phyloP scores from a whole-genome alignment of 2,329 filamentous ascomycete species.

The Knoxdaviesia proteae region DNA sequence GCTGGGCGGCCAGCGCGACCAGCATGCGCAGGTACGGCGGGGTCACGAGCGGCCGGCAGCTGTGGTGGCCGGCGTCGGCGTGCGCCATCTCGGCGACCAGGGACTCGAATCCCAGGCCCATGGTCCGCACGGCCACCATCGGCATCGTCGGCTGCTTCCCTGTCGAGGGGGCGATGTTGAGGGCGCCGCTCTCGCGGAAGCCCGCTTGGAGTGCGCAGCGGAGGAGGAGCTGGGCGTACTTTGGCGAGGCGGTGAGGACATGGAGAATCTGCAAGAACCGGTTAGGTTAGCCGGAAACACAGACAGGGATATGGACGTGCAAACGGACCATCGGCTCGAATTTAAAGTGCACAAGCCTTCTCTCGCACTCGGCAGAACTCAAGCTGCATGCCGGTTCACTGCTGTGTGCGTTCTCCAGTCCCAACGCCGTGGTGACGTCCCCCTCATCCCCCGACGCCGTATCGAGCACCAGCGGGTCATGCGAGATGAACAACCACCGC shows the following conservation, averaged over 20 bases:
- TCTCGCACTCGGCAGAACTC: slow-evolving; percentile 8
- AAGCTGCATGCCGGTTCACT: no score
- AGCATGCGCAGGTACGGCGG: slow-evolving; percentile 47
- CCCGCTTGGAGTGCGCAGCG: slow-evolving; percentile 60
- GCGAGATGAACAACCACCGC: slow-evolving; percentile 72
- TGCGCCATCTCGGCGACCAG: slow-evolving; percentile 41
- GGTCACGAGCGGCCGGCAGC: slow-evolving; percentile 28
- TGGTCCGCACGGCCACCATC: slow-evolving; percentile 70
- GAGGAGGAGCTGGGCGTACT: slow-evolving; percentile 56
- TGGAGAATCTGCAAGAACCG: slow-evolving; percentile 53
- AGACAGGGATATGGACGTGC: slow-evolving; percentile 2
- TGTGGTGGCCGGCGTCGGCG: slow-evolving; percentile 13
- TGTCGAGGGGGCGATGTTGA: slow-evolving; percentile 31
- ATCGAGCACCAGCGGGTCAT: slow-evolving; percentile 37
- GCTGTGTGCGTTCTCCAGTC: slow-evolving; percentile 11
- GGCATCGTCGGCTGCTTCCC: slow-evolving; percentile 23
- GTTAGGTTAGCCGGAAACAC: background rate
- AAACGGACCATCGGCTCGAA: slow-evolving; percentile 80
- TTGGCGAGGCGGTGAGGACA: slow-evolving; percentile 53
- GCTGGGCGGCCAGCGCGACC: slow-evolving; percentile 49
- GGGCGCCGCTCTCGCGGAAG: slow-evolving; percentile 75
- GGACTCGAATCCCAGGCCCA: slow-evolving; percentile 64
- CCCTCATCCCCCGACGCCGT: slow-evolving; percentile 7
- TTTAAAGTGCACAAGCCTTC: slow-evolving; percentile 58
- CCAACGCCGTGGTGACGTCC: slow-evolving; percentile 15